Evolutionary conservation across 2,329 filamentous ascomycete species (phyloP).

Genomic region (Pseudogymnoascus destructans): DNA sequence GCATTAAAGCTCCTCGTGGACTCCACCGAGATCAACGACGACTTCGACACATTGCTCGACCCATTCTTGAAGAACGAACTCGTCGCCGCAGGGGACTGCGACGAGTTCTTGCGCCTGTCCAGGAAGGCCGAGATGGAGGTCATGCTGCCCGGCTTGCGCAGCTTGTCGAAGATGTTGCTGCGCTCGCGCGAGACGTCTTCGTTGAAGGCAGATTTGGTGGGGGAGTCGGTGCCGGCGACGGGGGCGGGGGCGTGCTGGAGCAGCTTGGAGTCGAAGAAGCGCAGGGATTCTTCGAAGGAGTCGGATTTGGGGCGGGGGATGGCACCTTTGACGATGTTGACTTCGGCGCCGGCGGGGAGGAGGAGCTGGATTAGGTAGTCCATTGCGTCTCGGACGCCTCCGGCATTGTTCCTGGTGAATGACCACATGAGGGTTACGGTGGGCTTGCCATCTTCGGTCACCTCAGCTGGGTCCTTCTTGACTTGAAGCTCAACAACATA

Average conservation of each 20-base stretch:
- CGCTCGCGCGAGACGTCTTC: constrained; percentile 70
- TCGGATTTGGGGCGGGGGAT: constrained; percentile 97
- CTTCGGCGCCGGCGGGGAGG: constrained; percentile 78
- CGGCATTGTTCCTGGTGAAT: constrained; percentile 94
- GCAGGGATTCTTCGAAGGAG: constrained; percentile 92
- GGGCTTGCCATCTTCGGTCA: constrained; percentile 42
- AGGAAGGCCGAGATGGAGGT: constrained; percentile 93
- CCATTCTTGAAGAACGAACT: constrained; percentile 80
- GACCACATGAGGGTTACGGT: constrained; percentile 57
- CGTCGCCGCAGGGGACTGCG: constrained; percentile 57
- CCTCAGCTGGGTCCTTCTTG: constrained; percentile 47
- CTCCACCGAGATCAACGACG: constrained; percentile 89
- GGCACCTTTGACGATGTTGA: constrained; percentile 77
- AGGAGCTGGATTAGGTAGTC: constrained; percentile 83
- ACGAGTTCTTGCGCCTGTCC: constrained; percentile 87
- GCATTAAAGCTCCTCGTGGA: constrained; percentile 81
- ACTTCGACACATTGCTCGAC: constrained; percentile 80
- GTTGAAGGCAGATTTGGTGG: constrained; percentile 71
- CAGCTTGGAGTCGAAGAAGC: constrained; percentile 94
- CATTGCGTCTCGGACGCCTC: constrained; percentile 87
- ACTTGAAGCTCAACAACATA: constrained; percentile 82
- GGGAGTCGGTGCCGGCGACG: constrained; percentile 64
- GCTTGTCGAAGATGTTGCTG: constrained; percentile 75
- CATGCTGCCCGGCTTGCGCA: constrained; percentile 90
- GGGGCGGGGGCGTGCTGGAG: constrained; percentile 81